phyloP scores from a whole-genome alignment of 805 yeast genomes.

The Cyberlindnera misumaiensis region DNA sequence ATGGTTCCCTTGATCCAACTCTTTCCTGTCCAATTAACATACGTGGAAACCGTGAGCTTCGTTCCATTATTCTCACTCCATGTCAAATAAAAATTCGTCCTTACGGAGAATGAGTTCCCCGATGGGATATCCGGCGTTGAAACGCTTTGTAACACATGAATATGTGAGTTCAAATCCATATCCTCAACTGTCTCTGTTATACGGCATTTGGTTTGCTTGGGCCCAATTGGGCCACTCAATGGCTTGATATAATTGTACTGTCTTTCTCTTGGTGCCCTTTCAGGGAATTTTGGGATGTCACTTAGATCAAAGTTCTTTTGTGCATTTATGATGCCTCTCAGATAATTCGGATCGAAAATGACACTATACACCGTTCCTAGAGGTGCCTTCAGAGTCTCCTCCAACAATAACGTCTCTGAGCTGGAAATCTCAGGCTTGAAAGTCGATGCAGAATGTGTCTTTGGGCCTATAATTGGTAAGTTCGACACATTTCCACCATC shows the following conservation, averaged over 20 bases:
- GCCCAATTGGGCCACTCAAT: conserved; percentile 78
- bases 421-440: conserved; percentile 36
- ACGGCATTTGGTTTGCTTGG: conserved; percentile 75
- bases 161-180: conserved; percentile 47
- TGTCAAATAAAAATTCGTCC: conserved; percentile 50
- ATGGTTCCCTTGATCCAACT: conserved; percentile 73
- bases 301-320: conserved; percentile 60
- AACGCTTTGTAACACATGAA: conserved; percentile 56
- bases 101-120: conserved; percentile 61
- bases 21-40: conserved; percentile 64
- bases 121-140: conserved; percentile 93
- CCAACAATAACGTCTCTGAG: conserved; percentile 44
- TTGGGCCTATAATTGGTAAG: conserved; percentile 30
- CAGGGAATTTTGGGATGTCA: conserved; percentile 34
- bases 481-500: conserved; percentile 16
- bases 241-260: conserved; percentile 66
- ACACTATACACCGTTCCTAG: conserved; percentile 54
- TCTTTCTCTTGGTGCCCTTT: conserved; percentile 30
- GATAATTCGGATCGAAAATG: conserved; percentile 48
- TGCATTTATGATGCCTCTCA: conserved; percentile 38
- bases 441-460: conserved; percentile 39
- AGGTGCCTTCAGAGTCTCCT: conserved; percentile 53
- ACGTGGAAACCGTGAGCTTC: conserved; percentile 45
- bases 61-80: conserved; percentile 60
- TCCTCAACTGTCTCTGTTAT: conserved; percentile 54